Conservation (phyloP, 805 yeast genomes). For the Wickerhamiella vanderwaltii region DNA sequence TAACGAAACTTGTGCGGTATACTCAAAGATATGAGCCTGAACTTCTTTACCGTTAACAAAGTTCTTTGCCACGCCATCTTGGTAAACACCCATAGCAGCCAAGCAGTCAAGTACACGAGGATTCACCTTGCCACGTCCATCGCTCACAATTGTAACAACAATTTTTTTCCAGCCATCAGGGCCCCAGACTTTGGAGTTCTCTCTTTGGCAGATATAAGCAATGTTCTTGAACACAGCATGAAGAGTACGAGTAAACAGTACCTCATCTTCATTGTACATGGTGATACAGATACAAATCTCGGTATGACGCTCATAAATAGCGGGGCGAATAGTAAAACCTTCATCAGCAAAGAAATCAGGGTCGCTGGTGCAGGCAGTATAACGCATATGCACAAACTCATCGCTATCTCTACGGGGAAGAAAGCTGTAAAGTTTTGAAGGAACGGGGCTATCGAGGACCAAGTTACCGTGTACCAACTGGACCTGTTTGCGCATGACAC, state of each 20-base stretch:
- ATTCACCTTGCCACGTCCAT: slow-evolving; percentile 82
- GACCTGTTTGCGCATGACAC: slow-evolving; percentile 60
- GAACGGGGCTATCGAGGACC: slow-evolving; percentile 87
- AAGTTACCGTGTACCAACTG: slow-evolving; percentile 68
- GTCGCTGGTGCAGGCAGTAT: slow-evolving; percentile 90
- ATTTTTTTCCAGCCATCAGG: slow-evolving; percentile 94
- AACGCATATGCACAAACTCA: slow-evolving; percentile 91
- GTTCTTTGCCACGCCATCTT: slow-evolving; percentile 93
- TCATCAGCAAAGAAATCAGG: slow-evolving; percentile 71
- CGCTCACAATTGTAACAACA: slow-evolving; percentile 82
- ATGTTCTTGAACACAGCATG: slow-evolving; percentile 90
- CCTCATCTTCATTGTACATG: slow-evolving; percentile 94
- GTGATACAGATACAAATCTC: slow-evolving; percentile 88
- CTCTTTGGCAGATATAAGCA: slow-evolving; percentile 72
- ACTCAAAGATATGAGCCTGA: slow-evolving; percentile 86
- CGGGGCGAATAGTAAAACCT: slow-evolving; percentile 80
- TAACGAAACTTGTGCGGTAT: slow-evolving; percentile 88
- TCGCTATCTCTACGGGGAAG: slow-evolving; percentile 80
- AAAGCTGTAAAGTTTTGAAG: slow-evolving; percentile 73
- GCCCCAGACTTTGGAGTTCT: slow-evolving; percentile 85
- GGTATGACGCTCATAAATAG: slow-evolving; percentile 78
- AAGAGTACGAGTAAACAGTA: slow-evolving; percentile 79
- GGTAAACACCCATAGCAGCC: slow-evolving; percentile 93
- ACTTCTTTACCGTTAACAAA: slow-evolving; percentile 86
- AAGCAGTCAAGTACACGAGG: slow-evolving; percentile 76